A percentile compares a stretch with the other conserved stretches of the same genome.
Conservation (phyloP, 306 rosid species). For the Dryas alaskensis region DNA sequence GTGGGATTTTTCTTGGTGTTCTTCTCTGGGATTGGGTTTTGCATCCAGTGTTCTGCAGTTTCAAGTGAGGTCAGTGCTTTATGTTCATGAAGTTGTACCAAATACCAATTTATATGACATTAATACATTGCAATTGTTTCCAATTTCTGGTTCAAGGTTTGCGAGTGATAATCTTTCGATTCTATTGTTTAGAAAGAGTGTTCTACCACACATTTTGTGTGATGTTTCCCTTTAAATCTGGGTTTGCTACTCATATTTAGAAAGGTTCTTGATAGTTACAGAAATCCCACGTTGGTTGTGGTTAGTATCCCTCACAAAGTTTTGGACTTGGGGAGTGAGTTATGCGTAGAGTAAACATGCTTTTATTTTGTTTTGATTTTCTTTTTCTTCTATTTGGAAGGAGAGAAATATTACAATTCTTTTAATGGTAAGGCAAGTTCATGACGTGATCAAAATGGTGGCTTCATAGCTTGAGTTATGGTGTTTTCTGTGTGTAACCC, state of each 20-base stretch:
- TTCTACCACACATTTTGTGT: neutral
- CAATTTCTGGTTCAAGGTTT: neutral
- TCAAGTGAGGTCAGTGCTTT: conserved; percentile 50
- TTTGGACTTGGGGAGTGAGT: neutral
- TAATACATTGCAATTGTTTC: neutral
- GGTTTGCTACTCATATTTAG: neutral
- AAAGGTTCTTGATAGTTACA: neutral
- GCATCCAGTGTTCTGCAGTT: conserved; percentile 33
- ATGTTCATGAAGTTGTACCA: neutral
- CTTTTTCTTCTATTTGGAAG: no score
- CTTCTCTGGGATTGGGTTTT: conserved; percentile 28
- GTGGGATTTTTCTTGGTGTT: conserved; percentile 37
- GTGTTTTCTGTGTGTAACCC: no score
- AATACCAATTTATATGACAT: neutral
- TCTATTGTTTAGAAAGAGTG: neutral
- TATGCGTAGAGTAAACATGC: no score
- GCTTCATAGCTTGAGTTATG: no score
- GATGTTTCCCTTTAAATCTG: neutral
- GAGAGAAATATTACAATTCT: no score
- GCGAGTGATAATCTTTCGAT: neutral
- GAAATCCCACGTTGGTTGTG: neutral
- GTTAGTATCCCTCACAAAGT: neutral
- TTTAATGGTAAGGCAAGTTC: no score
- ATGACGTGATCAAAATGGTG: no score
- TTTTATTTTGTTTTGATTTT: no score